Base-by-base conservation (phyloP, 345 rosid genomes). In the Limnanthes douglasii region DNA sequence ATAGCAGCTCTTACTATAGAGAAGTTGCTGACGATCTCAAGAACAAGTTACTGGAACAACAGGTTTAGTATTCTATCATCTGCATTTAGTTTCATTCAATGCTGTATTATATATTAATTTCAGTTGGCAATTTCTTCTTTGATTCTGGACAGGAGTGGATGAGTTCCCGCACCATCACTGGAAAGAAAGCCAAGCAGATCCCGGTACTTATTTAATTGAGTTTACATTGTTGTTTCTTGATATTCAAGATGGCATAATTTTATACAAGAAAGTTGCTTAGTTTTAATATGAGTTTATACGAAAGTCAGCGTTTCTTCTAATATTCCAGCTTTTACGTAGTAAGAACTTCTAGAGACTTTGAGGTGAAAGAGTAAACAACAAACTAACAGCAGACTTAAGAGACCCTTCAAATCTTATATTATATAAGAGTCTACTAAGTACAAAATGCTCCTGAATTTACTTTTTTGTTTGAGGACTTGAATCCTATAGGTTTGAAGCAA, bases 141-240 rank as follows among this genome's bases (percentile, higher is more conserved):
- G 33, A 5, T 47, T 35, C 41, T 57, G 43, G 15, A 15, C 41
- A 75, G 86, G 93, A 72, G 15, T 75, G 82, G 82, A 22, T 72
- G 36, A 45, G 58, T 43, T 55, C 57, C 26, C 45, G 24, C 28
- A 26, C 19, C 39, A 41, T n/a, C 26, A 46, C 33, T 24, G 29
- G 30, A 42, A 51, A 39, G 54, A 36, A 18, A 38, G 32, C 43
- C 53, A 49, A 65, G 78, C 71, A 63, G 36, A 39, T 37, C 13
- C 40, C 19, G 7, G 39, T 38, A 26, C 5, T 21, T 33, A 15
- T 48, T 17, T 27, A 26, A 6, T 6, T 12, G 37, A 16, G 29
- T 20, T 18, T 9, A 22, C 6, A 18, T 15, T 15, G 29, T 15
- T 34, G 32, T 22, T 34, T 15, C 37, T 11, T n/a, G 19, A 38